Percentiles rank a stretch among this genome's conserved stretches.
Conservation (phyloP, 2,329 filamentous ascomycete genomes). For the Seiridium cupressi region DNA sequence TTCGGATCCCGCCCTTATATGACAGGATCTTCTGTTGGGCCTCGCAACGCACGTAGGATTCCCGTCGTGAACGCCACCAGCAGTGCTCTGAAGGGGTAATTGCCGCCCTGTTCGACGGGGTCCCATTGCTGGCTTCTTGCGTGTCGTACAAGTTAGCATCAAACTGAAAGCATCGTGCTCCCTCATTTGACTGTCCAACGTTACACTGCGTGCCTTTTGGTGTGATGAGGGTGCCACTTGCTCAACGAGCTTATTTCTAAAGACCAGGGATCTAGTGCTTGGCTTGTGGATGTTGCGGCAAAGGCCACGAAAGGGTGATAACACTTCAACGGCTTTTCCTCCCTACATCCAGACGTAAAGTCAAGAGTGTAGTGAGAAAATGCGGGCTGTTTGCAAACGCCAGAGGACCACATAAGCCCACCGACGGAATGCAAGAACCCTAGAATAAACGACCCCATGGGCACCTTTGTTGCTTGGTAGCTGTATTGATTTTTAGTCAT, state of each 20-base stretch:
- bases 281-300: neutral
- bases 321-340: conserved; percentile 29
- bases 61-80: too few species aligned
- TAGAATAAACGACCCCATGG: neutral
- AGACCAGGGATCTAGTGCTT: neutral
- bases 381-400: conserved; percentile 23
- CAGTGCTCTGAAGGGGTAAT: too few species aligned
- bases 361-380: conserved; percentile 54
- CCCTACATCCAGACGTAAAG: conserved; percentile 48
- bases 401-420: conserved; percentile 8
- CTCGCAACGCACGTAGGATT: too few species aligned
- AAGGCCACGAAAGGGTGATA: too few species aligned
- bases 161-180: neutral
- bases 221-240: neutral
- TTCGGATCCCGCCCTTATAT: too few species aligned
- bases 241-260: neutral
- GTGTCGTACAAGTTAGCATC: neutral
- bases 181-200: neutral
- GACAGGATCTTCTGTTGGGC: too few species aligned
- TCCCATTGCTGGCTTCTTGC: too few species aligned
- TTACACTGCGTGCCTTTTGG: neutral
- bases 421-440: neutral
- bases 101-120: too few species aligned
- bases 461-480: neutral
- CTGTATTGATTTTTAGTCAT: neutral